Evolutionary conservation across 139 green algal genomes (phyloP).

Genomic region (Chlamydomonas eustigma): DNA sequence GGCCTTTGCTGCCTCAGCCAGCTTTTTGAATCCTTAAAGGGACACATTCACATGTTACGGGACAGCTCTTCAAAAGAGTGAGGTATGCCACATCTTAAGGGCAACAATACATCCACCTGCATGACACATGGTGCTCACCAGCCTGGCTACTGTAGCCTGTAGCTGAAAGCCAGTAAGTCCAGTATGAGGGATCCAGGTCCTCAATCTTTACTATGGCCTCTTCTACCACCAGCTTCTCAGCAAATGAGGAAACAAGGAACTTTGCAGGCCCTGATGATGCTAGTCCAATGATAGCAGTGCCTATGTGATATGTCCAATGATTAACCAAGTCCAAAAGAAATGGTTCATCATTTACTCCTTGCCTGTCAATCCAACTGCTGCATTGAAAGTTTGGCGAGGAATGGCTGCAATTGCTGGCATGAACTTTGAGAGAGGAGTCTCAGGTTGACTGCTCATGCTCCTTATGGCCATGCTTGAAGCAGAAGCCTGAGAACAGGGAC

Average conservation of each 20-base stretch:
- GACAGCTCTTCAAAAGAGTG: too few species aligned
- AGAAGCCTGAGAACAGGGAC: too few species aligned
- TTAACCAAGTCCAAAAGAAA: not conserved
- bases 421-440: slow-evolving; percentile 36
- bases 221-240: slow-evolving; percentile 28
- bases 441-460: slow-evolving; percentile 4
- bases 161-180: slow-evolving; percentile 37
- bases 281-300: slow-evolving; percentile 26
- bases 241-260: slow-evolving; percentile 32
- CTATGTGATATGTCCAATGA: slow-evolving; percentile 5
- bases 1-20: slow-evolving; percentile 31
- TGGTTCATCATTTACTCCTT: not conserved
- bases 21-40: slow-evolving; percentile 33
- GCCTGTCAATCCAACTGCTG: slow-evolving; percentile 23
- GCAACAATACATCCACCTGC: not conserved
- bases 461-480: not conserved
- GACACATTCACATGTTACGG: not conserved
- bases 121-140: not conserved
- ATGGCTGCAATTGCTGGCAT: slow-evolving; percentile 36
- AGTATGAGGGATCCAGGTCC: slow-evolving; percentile 38
- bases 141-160: slow-evolving; percentile 32
- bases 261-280: slow-evolving; percentile 30
- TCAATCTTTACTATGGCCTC: slow-evolving; percentile 38
- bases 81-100: too few species aligned
- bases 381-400: slow-evolving; percentile 28